Conservation (phyloP, 148 eudicot species). For the Vaccinium corymbosum region DNA sequence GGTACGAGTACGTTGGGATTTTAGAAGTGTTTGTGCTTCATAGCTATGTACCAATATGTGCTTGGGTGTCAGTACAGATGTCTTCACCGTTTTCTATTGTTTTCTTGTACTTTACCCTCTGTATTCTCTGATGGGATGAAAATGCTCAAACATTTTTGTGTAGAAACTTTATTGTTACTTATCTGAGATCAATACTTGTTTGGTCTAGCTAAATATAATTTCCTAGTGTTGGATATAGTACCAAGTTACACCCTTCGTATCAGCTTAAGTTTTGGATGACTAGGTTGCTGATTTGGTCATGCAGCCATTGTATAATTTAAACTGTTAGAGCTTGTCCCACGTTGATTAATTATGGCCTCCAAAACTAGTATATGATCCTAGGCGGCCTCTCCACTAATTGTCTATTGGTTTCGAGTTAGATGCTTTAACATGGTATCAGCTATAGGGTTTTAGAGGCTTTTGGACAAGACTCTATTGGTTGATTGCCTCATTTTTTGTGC, state of each 20-base stretch:
- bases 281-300: not conserved
- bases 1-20: no score
- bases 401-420: no score
- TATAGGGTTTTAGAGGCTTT: no score
- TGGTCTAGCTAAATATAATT: not conserved
- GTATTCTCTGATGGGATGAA: not conserved
- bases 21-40: no score
- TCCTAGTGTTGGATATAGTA: not conserved
- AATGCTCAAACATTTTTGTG: not conserved
- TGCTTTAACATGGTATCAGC: no score
- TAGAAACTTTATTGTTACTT: not conserved
- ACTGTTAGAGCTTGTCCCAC: no score
- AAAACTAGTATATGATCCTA: no score
- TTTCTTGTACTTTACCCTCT: not conserved
- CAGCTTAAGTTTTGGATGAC: not conserved
- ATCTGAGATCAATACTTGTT: not conserved
- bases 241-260: not conserved
- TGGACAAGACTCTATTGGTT: no score
- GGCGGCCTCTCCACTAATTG: no score
- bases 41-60: not conserved
- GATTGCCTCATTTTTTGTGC: no score
- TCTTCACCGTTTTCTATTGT: not conserved
- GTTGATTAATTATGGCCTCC: no score
- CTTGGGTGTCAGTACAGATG: not conserved
- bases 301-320: not conserved